These are phyloP conservation scores for Ascochyta clinopodiicola DNA, from an alignment of 2,329 filamentous ascomycete species.

Conservation along the genomic window DNA sequence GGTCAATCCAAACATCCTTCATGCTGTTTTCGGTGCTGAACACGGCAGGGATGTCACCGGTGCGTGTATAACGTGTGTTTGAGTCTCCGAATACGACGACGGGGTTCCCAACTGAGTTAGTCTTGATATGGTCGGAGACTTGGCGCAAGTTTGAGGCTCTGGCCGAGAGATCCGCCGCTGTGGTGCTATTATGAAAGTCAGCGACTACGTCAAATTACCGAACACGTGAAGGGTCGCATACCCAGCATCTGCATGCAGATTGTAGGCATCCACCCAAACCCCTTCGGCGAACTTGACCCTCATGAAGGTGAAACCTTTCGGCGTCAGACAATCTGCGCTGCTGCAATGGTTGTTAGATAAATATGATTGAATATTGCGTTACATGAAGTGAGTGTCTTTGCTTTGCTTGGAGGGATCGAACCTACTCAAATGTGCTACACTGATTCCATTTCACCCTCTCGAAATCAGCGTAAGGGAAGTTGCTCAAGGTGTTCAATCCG, in stretches of 20 bases:
- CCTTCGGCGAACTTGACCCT: slow-evolving; percentile 60
- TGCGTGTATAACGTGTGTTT: slow-evolving; percentile 68
- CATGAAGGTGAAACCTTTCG: slow-evolving; percentile 75
- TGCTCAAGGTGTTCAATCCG: slow-evolving; percentile 69
- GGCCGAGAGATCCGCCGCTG: slow-evolving; percentile 60
- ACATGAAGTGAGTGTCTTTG: too few species aligned
- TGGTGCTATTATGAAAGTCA: slow-evolving; percentile 42
- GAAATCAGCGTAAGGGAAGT: slow-evolving; percentile 63
- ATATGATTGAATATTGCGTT: too few species aligned
- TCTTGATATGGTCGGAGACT: slow-evolving; percentile 63
- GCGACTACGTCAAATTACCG: background rate
- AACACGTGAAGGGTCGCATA: slow-evolving; percentile 20
- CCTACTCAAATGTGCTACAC: slow-evolving; percentile 57
- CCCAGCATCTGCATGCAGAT: slow-evolving; percentile 71
- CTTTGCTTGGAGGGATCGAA: background rate
- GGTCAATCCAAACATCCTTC: slow-evolving; percentile 66
- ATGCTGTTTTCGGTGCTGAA: slow-evolving; percentile 61
- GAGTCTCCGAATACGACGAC: slow-evolving; percentile 71
- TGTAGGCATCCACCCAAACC: slow-evolving; percentile 69
- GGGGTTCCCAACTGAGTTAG: slow-evolving; percentile 64
- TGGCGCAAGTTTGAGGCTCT: slow-evolving; percentile 67
- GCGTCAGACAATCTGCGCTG: slow-evolving; percentile 68
- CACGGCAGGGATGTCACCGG: slow-evolving; percentile 59
- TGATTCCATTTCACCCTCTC: slow-evolving; percentile 64
- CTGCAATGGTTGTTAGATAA: slow-evolving; percentile 36